Base-by-base conservation (phyloP, 2,329 filamentous ascomycete species). In the Raffaelea ambrosiae region DNA sequence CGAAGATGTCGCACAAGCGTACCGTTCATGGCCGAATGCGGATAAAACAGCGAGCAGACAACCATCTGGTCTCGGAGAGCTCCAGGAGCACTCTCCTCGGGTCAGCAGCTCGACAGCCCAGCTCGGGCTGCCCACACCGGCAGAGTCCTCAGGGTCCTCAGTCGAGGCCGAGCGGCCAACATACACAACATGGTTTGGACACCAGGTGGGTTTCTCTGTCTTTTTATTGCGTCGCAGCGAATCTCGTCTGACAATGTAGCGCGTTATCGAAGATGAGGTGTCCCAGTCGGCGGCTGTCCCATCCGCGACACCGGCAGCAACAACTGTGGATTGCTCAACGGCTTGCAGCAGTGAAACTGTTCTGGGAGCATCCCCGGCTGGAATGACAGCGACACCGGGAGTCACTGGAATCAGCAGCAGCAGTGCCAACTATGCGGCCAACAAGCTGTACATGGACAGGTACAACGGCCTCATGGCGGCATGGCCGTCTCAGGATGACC, bases 111-210 rank as follows among this genome's bases (percentile, higher is more conserved):
- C n/a, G n/a, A n/a, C n/a, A n/a, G n/a, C n/a, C n/a, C n/a, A n/a
- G n/a, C n/a, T n/a, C n/a, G n/a, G n/a, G n/a, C n/a, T n/a, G n/a
- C n/a, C n/a, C 23, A 33, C 16, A 43, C 41, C 8, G 18, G 3
- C 3, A 16, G 16, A 18, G 8, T 18, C 4, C 10, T 14, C 21
- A 42, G 9, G 10, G 18, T 5, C 7, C 13, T 40, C 26, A 7
- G 26, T 7, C 26, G 26, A 29, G 26, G 13, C 7, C 13, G 26
- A 29, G 10, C 29, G 19, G 3, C 18, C 39, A 10, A 48, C 40
- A 3, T 49, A 49, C 39, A 46, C 38, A 5, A 49, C 47, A 3
- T 51, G 46, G 49, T 46, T 48, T 38, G 49, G 49, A 18, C 49
- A 51, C 18, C 39, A 51, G 35, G 38, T 40, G n/a, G 5, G 38